A percentile compares a stretch with the other conserved stretches of the same genome.
Evolutionary conservation across 1,284 basidiomycete species (phyloP).

Genomic region (Trametes hirsuta): DNA sequence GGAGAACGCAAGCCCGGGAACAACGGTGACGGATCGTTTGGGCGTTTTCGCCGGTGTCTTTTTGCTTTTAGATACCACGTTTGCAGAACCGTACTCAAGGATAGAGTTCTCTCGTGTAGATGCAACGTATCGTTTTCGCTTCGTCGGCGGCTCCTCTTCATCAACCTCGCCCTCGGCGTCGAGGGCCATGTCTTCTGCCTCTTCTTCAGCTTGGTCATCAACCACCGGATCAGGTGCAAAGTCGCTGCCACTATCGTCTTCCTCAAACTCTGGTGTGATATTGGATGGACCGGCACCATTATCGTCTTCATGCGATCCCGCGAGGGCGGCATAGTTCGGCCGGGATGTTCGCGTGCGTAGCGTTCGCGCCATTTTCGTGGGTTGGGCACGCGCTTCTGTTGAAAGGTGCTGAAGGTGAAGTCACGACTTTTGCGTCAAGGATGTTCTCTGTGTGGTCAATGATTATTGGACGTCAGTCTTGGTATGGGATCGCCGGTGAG

Average conservation of each 20-base stretch:
- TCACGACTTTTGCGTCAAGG: no score
- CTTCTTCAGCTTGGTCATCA: conserved; percentile 30
- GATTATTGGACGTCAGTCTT: no score
- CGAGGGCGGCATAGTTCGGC: conserved; percentile 37
- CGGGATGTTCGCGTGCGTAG: conserved; percentile 40
- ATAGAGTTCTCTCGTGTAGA: conserved; percentile 19
- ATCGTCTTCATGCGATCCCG: conserved; percentile 27
- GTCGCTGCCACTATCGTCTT: conserved; percentile 43
- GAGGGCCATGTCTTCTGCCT: conserved; percentile 24
- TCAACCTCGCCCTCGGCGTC: conserved; percentile 17
- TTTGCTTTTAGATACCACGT: conserved; percentile 16
- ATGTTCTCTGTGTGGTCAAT: no score
- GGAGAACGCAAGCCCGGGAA: conserved; percentile 34
- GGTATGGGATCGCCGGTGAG: no score
- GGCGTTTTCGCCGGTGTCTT: conserved; percentile 22
- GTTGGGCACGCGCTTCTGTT: no score
- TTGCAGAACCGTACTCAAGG: conserved; percentile 2
- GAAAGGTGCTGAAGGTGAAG: no score
- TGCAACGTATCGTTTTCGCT: conserved; percentile 3
- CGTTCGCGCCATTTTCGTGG: conserved; percentile 35
- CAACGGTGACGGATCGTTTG: conserved; percentile 29
- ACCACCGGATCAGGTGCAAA: conserved; percentile 42
- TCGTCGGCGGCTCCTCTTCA: conserved; percentile 1
- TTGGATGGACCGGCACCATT: conserved; percentile 32
- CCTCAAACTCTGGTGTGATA: conserved; percentile 4